Conservation (phyloP, 2,329 filamentous ascomycete species). For the Microthyrium microscopicum region DNA sequence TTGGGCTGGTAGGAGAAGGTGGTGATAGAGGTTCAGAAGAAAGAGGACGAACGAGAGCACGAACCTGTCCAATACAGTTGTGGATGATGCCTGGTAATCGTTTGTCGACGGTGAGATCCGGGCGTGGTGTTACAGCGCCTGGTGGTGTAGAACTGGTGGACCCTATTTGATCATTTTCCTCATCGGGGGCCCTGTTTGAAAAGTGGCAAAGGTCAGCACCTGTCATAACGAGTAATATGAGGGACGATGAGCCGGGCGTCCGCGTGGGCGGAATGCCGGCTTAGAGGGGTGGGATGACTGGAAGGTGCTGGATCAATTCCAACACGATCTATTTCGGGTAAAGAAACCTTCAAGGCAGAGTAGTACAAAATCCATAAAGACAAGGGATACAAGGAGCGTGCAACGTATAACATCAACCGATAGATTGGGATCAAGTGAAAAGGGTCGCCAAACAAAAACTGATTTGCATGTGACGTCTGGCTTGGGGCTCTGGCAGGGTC, state of each 20-base stretch:
- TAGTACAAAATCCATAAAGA: neutral
- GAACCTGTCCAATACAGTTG: slow-evolving; percentile 98
- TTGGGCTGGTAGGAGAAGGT: neutral
- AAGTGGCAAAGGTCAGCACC: neutral
- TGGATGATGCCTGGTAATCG: slow-evolving; percentile 85
- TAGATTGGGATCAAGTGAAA: slow-evolving; percentile 1
- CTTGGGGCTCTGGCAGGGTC: too few species aligned
- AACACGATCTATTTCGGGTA: too few species aligned
- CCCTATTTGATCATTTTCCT: slow-evolving; percentile 59
- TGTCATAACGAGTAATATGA: too few species aligned
- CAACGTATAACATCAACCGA: neutral
- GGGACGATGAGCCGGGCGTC: neutral
- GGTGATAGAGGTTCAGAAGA: neutral
- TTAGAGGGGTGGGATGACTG: neutral
- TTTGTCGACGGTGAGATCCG: slow-evolving; percentile 75
- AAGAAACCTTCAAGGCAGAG: neutral
- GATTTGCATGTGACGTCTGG: too few species aligned
- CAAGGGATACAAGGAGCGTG: neutral
- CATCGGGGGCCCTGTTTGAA: slow-evolving; percentile 29
- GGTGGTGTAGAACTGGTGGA: slow-evolving; percentile 72
- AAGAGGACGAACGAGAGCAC: slow-evolving; percentile 47
- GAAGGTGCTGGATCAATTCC: too few species aligned
- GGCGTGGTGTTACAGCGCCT: slow-evolving; percentile 81
- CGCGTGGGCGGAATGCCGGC: neutral
- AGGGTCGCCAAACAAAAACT: slow-evolving; percentile 3